Evolutionary conservation across 495 filamentous ascomycete genomes (phyloP).

Genomic region (Aspergillus diversus): DNA sequence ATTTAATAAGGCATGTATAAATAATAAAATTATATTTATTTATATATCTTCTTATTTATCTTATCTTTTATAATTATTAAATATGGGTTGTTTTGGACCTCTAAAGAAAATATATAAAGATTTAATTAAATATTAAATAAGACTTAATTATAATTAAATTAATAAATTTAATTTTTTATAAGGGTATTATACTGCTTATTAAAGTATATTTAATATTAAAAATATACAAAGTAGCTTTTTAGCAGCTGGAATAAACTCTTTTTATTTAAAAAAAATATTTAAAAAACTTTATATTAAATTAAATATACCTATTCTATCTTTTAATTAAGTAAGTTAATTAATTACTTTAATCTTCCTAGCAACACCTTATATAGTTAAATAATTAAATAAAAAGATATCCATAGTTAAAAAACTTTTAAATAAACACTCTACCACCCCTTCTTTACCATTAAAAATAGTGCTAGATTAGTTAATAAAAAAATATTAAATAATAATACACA

Average conservation of each 20-base stretch:
- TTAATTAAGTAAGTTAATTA: neutral
- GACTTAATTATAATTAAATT: neutral
- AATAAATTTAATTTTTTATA: neutral
- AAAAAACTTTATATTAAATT: neutral
- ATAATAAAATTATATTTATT: neutral
- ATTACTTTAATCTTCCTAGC: neutral
- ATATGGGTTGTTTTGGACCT: neutral
- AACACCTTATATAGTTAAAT: no score
- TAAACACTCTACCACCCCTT: no score
- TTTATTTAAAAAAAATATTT: neutral
- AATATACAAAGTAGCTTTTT: neutral
- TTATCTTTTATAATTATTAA: neutral
- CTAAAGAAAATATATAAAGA: neutral
- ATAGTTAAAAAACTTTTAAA: no score
- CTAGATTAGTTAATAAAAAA: no score
- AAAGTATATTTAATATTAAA: neutral
- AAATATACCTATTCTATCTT: neutral
- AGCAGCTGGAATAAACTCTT: neutral
- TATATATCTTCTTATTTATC: neutral
- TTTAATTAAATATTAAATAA: neutral
- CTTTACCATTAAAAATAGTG: no score
- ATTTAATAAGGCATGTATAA: neutral
- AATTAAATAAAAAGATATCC: no score
- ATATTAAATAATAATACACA: no score
- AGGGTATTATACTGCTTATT: neutral